Evolutionary conservation across 2,329 filamentous ascomycete genomes (phyloP), one percentile per base, ranked within the genome.

Genomic region (Penicillium sp.): DNA sequence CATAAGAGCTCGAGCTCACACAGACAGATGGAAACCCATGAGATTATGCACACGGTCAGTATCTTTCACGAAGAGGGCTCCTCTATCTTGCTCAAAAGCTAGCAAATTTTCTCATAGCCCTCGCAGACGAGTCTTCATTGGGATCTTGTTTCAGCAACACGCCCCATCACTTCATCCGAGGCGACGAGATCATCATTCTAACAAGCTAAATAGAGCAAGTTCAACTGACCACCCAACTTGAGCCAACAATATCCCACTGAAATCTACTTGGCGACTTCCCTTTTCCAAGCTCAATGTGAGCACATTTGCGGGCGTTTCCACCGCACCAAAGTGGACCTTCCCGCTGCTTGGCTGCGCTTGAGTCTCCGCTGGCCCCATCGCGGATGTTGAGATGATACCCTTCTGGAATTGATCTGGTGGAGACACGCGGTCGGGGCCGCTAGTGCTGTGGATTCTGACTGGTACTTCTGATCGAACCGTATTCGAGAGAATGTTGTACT

Each of bases 281-380:
- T 49, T n/a, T 28, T 6, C 17, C n/a, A 3, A 14, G 14, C 20
- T 45, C 6, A 45, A 25, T 7, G 25, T 64, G 62, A 64, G 62
- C 62, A 64, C 25, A 64, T 64, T 64, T 64, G 62, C 54, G 62
- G 35, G 55, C 38, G 38, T 63, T 64, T 57, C 25, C 15, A n/a
- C 15, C 20, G 34, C 15, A 38, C 35, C 17, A 37, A 8, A 50
- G 60, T 62, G 62, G 62, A 56, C 10, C 55, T 35, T 54, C 41
- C 59, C 52, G 55, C 43, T n/a, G n/a, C 45, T 57, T 43, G 56
- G 53, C 22, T 49, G 39, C 47, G 43, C 39, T 47, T 41, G 53
- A 52, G 31, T 48, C 31, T 5, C 20, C 20, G 14, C 53, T 12
- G 20, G 35, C 34, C 49, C 49, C 45, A 45, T 53, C 28, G 17